A percentile compares a stretch with the other conserved stretches of the same genome.
phyloP scores from a whole-genome alignment of 495 filamentous ascomycete species.

The Daldinia grandis region DNA sequence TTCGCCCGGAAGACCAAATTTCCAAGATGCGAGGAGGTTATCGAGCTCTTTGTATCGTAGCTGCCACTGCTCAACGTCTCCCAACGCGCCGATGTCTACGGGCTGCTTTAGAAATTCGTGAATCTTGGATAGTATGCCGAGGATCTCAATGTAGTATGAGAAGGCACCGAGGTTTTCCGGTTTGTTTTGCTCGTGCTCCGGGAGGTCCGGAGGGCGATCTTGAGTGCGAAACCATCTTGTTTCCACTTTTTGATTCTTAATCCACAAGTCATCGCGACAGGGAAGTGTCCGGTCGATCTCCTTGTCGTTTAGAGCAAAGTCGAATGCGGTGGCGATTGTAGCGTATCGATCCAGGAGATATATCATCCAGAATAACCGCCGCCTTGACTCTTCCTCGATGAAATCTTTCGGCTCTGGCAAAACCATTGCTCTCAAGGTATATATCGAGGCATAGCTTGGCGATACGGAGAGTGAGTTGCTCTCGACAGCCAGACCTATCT shows the following conservation, averaged over 20 bases:
- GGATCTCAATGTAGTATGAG: slow-evolving; percentile 84
- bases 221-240: slow-evolving; percentile 80
- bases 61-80: slow-evolving; percentile 90
- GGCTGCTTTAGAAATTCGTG: slow-evolving; percentile 86
- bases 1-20: slow-evolving; percentile 80
- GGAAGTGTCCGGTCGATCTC: slow-evolving; percentile 88
- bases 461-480: slow-evolving; percentile 76
- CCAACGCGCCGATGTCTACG: slow-evolving; percentile 83
- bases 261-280: slow-evolving; percentile 85
- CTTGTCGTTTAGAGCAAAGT: slow-evolving; percentile 85
- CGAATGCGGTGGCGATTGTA: slow-evolving; percentile 86
- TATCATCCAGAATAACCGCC: slow-evolving; percentile 91
- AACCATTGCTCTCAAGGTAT: slow-evolving; percentile 81
- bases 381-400: slow-evolving; percentile 85
- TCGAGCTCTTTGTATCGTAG: slow-evolving; percentile 84
- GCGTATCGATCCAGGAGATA: slow-evolving; percentile 89
- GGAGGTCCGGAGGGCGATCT: slow-evolving; percentile 45
- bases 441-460: slow-evolving; percentile 81
- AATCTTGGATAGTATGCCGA: slow-evolving; percentile 84
- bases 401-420: slow-evolving; percentile 83
- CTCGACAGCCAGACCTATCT: slow-evolving; percentile 83
- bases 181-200: slow-evolving; percentile 70
- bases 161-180: slow-evolving; percentile 86
- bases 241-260: slow-evolving; percentile 81
- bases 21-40: slow-evolving; percentile 78